Base-by-base conservation (phyloP, 306 rosid genomes). In the Acacia melanoxylon region DNA sequence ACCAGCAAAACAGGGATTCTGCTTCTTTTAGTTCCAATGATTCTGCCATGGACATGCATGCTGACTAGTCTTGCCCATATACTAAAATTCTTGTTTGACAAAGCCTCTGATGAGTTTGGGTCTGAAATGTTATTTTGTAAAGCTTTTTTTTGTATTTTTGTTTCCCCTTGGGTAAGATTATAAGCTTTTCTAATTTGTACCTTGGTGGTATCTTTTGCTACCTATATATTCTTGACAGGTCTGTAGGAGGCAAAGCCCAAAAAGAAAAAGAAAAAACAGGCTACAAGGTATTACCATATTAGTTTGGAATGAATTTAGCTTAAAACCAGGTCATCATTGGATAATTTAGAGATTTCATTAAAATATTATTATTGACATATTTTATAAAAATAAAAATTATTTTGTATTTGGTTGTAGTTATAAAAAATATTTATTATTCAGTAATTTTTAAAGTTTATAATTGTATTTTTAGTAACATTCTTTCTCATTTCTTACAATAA, bases 31-130 rank as follows among this genome's bases (percentile, higher is more conserved):
- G 70, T 80, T 86, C 95, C 79, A 92, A 90, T 14, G 98, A 94
- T 77, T 90, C 94, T 15, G 88, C 89, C 11, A 92, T 92, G 97
- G 98, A 94, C 88, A 94, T 94, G 98, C 94, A 89, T 75, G 89
- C 97, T 17, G 98, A 94, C 68, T 82, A 94, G 92, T 92, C 79
- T 67, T 86, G 40, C 85, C 75, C 35, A 79, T 72, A 73, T 77
- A 69, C 83, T 70, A 19, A 81, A 67, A 62, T 61, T 72, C 58
- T 80, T 75, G 62, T 82, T 46, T 85, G 62, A 80, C 51, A 76
- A 72, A 19, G 37, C 75, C 63, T 62, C 74, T 70, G 63, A 70
- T 79, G 69, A 83, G 83, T 79, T 82, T 83, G 89, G 87, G 66
- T 86, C 71, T 59, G 75, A 59, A 79, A 77, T 81, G 82, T 66